Conservation (phyloP, 1,284 basidiomycete genomes). For the Testicularia cyperi region DNA sequence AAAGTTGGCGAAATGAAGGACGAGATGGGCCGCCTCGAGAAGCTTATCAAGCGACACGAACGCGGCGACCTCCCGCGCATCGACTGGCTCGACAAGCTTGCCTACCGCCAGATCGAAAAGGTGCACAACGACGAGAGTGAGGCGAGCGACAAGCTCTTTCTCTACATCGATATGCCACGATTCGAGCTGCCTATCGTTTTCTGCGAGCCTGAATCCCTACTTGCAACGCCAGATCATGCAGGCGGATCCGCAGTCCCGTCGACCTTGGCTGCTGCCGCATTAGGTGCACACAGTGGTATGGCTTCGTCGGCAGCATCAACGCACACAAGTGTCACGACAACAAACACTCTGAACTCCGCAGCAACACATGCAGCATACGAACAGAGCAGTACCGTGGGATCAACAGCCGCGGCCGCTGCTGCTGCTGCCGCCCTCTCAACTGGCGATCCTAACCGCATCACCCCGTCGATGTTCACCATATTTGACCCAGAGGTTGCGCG, state of each 20-base stretch:
- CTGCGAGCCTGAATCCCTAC: constrained; percentile 64
- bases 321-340: too few relatives aligned
- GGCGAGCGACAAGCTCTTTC: constrained; percentile 63
- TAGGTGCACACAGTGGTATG: background rate
- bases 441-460: constrained; percentile 58
- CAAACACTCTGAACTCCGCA: background rate
- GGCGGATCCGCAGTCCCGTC: background rate
- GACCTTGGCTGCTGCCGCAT: too few relatives aligned
- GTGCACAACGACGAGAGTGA: constrained; percentile 39
- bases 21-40: constrained; percentile 91
- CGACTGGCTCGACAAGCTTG: constrained; percentile 92
- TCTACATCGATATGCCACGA: constrained; percentile 93
- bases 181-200: constrained; percentile 98
- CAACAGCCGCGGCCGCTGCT: constrained; percentile 23
- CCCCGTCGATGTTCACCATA: constrained; percentile 74
- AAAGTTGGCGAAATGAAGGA: constrained; percentile 64
- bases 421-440: constrained; percentile 59
- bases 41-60: constrained; percentile 95
- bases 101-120: constrained; percentile 89
- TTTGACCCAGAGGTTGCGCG: constrained; percentile 84
- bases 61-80: constrained; percentile 87
- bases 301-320: background rate
- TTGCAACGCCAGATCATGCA: constrained; percentile 1
- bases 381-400: background rate
- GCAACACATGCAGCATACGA: too few relatives aligned